Evolutionary conservation across 2,329 filamentous ascomycete species (phyloP), one percentile per base, ranked within the genome.

Genomic region (Ophiostoma quercus): DNA sequence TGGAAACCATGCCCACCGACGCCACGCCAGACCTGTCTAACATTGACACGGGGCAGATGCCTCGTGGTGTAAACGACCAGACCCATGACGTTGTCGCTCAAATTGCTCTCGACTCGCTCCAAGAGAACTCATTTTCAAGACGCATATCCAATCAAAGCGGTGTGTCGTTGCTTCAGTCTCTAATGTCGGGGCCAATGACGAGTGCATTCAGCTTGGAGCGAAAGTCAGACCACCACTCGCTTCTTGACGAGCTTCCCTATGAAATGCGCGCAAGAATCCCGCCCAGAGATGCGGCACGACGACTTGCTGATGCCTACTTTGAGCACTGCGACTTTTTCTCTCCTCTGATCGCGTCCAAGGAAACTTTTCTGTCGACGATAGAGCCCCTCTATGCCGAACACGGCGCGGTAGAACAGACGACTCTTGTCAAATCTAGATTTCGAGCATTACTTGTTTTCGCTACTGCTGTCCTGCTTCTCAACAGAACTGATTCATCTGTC

Each of bases 211-310:
- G 51, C 22, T 54, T n/a, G n/a, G 51, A 25, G 51, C 51, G 51
- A 22, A 25, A 54, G 51, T 54, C 51, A 54, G 51, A 54, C 51
- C 22, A 54, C n/a, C 51, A 54, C 51, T 25, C 51, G n/a, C 51
- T 54, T 54, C n/a, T 54, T 7, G 9, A 54, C 22, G 51, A 54
- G n/a, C 51, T 54, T 54, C 51, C 51, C 6, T 54, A 54, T 54
- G 51, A 54, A n/a, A 54, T 16, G 22, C 51, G 51, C 51, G 22
- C 51, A 25, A 54, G n/a, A 54, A 54, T 54, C 3, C 51, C 19
- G 22, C 51, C 51, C 14, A 22, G 51, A 7, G 51, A 54, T 22
- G 19, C 19, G 11, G 51, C 51, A 7, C 19, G 51, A 54, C 51
- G 51, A 25, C 51, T 22, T 54, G 4, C 51, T 12, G 51, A 54